Conservation (phyloP, 2,329 filamentous ascomycete species). For the Capronia americana region DNA sequence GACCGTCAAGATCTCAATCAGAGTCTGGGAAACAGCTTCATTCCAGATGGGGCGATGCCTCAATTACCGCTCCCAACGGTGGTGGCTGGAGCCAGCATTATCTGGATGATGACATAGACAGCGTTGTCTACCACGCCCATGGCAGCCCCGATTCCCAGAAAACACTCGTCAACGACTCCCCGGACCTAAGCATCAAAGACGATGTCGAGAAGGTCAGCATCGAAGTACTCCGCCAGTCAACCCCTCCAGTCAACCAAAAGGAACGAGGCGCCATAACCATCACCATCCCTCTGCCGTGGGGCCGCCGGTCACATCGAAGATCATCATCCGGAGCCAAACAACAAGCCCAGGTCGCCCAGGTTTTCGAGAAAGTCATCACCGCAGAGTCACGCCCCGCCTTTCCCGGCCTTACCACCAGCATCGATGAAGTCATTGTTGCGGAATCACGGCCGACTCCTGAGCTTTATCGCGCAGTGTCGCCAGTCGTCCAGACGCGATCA, state of each 20-base stretch:
- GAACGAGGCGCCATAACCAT: conserved; percentile 34
- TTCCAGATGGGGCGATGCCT: conserved; percentile 50
- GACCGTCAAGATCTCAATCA: conserved; percentile 30
- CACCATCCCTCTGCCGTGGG: conserved; percentile 36
- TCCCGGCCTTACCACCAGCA: conserved; percentile 11
- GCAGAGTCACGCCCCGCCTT: conserved; percentile 18
- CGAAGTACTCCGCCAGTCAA: conserved; percentile 14
- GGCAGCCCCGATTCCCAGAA: conserved; percentile 36
- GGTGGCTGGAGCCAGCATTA: conserved; percentile 49
- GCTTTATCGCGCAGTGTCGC: conserved; percentile 19
- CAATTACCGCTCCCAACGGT: conserved; percentile 49
- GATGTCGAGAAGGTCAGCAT: conserved; percentile 14
- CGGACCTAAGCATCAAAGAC: conserved; percentile 23
- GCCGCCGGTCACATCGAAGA: conserved; percentile 31
- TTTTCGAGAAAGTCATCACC: conserved; percentile 12
- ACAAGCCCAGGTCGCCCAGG: conserved; percentile 8
- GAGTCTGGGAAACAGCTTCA: conserved; percentile 41
- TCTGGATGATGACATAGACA: conserved; percentile 25
- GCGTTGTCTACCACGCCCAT: conserved; percentile 21
- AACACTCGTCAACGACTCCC: conserved; percentile 32
- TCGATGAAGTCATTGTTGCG: conserved; percentile 31
- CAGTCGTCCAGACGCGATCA: conserved; percentile 28
- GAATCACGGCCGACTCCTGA: conserved; percentile 23
- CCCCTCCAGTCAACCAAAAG: conserved; percentile 27
- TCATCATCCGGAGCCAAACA: conserved; percentile 24